Base-by-base conservation (phyloP, 495 filamentous ascomycete genomes). In the Talaromyces wortmannii region DNA sequence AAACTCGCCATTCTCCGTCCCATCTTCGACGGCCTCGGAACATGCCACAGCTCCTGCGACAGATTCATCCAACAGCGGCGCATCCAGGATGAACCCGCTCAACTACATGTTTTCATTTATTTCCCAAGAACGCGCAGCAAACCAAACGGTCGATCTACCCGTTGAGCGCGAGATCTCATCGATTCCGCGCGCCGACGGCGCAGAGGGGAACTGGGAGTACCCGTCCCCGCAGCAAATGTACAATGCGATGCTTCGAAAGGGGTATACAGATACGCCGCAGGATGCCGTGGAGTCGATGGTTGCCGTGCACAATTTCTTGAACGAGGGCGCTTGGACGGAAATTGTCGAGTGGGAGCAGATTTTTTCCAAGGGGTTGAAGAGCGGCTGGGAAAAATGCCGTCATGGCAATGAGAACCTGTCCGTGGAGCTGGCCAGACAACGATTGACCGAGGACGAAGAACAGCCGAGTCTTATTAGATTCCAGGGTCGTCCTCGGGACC, bases 171-270 rank as follows among this genome's bases (percentile, higher is more conserved):
- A 95, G 65, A 67, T 77, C 8, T 92, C 88, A 15, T 86, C 91
- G 2, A 99, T 99, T 57, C 94, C 95, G 17, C 83, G 86, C 53
- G 91, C 89, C 58, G 82, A 85, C 61, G 79, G 78, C 42, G 56
- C 69, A 6, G 74, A 81, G 15, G 83, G 84, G 11, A 94, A 90
- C 63, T 97, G 94, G 94, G 95, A 97, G 68, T 97, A 97, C 65
- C 95, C 94, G 0, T 96, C 91, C 0, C 92, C 95, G 8, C 95
- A 97, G 72, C 94, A 97, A 68, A 97, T 97, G 94, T 97, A 97
- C 74, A 99, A 97, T 64, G 94, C 95, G 0, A 85, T 97, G 77
- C 72, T 95, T 52, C 86, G 95, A 50, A 97, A 99, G 69, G 94
- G 94, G 16, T 90, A 96, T 70, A 92, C 89, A 0, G 91, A 97